Base-by-base conservation (phyloP, 495 filamentous ascomycete species). In the Oleoguttula mirabilis region DNA sequence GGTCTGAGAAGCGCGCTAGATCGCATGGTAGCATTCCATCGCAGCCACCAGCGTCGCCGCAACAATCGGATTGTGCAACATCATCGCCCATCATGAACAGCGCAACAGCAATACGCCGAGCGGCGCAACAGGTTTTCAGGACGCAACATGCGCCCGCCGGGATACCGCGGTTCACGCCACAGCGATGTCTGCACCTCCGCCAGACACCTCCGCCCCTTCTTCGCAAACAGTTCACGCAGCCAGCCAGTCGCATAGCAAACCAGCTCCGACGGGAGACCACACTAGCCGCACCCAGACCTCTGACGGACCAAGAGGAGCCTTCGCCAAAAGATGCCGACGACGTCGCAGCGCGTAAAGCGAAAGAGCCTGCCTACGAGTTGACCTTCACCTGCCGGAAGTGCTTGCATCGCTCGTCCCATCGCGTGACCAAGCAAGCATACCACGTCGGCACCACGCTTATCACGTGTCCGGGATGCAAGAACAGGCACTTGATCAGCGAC, bases 341-440 rank as follows among this genome's bases (percentile, higher is more conserved):
- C 8, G 11, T 32, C 27, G 32, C 36, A 23, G 50, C 36, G 8
- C 45, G 41, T 4, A 45, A 43, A 6, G 52, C 50, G 10, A 60
- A 70, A 27, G 71, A 79, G 44, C 83, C 85, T 14, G 70, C 77
- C 27, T 98, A 96, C 64, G 66, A 81, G 36, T 67, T 96, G 20
- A 79, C 74, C 10, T 94, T 99, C 58, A 99, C 92, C 47, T 99
- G 90, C 73, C 24, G 34, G 15, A 85, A 85, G 17, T 99, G 90
- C 66, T 60, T 59, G 8, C 55, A 69, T 4, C 78, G 92, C 21
- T 88, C 83, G 4, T 63, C 71, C 2, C 90, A 96, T 57, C 67
- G 60, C 8, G 66, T 99, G 44, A 81, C 81, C 17, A 94, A 95
- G 62, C 90, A 94, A 47, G 90, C 83, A 11, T 99, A 95, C 58